phyloP scores from a whole-genome alignment of 345 rosid species.

The Ceriops tagal region DNA sequence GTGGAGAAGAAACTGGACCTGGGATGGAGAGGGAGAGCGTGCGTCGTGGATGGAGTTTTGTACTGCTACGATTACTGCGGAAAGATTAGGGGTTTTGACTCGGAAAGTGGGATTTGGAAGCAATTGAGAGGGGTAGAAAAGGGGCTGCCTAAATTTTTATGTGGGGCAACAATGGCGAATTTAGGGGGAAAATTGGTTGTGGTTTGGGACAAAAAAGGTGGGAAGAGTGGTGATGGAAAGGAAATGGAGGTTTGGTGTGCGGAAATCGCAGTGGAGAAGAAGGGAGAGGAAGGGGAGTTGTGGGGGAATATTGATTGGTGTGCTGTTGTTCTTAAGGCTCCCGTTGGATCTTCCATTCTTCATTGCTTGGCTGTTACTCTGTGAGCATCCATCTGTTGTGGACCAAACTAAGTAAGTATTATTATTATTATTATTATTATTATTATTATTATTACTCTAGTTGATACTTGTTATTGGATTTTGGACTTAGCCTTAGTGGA shows the following conservation, averaged over 20 bases:
- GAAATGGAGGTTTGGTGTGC: slow-evolving; percentile 75
- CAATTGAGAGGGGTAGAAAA: slow-evolving; percentile 57
- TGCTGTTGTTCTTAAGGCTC: slow-evolving; percentile 45
- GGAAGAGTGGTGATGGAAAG: slow-evolving; percentile 29
- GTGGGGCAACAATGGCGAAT: slow-evolving; percentile 83
- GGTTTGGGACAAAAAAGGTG: slow-evolving; percentile 67
- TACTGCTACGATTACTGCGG: slow-evolving; percentile 87
- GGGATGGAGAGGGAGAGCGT: slow-evolving; percentile 94
- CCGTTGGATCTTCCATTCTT: slow-evolving; percentile 54
- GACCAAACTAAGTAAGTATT: not conserved
- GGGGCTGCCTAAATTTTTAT: slow-evolving; percentile 61
- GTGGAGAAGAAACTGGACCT: slow-evolving; percentile 60
- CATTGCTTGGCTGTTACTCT: slow-evolving; percentile 62
- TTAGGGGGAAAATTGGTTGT: slow-evolving; percentile 77
- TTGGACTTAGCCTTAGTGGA: not conserved
- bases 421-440: not conserved
- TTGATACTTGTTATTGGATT: not conserved
- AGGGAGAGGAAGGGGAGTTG: slow-evolving; percentile 45
- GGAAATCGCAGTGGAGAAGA: slow-evolving; percentile 49
- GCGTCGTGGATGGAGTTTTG: slow-evolving; percentile 62
- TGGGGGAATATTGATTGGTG: slow-evolving; percentile 68
- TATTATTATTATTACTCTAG: no score
- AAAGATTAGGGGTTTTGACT: slow-evolving; percentile 75
- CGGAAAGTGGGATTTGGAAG: slow-evolving; percentile 50
- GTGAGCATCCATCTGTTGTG: slow-evolving; percentile 21